A percentile compares a stretch with the other conserved stretches of the same genome.
These are phyloP conservation scores for Tolypocladium tropicale DNA, from an alignment of 2,329 filamentous ascomycete genomes.

Conservation along the genomic window DNA sequence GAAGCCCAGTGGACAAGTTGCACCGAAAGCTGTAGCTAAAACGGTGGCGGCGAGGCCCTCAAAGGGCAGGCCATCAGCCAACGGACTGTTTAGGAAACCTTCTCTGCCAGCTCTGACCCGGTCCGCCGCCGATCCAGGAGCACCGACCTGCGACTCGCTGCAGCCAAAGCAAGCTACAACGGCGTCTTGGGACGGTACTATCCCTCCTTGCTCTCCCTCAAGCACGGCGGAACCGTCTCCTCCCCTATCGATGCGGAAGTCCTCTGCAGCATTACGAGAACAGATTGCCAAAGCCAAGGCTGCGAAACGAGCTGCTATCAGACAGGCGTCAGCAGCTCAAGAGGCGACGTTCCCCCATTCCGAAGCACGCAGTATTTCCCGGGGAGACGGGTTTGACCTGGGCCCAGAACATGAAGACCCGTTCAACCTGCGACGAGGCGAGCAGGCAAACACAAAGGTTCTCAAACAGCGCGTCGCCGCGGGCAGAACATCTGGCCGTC, in stretches of 20 bases:
- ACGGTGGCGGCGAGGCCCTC: slow-evolving; percentile 33
- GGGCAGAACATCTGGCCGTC: slow-evolving; percentile 65
- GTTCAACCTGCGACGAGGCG: slow-evolving; percentile 56
- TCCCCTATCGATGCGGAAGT: slow-evolving; percentile 39
- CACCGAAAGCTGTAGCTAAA: slow-evolving; percentile 34
- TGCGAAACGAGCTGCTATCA: slow-evolving; percentile 50
- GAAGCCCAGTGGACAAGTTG: slow-evolving; percentile 10
- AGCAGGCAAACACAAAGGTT: slow-evolving; percentile 52
- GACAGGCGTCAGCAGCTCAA: slow-evolving; percentile 16
- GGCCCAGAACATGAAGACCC: slow-evolving; percentile 49
- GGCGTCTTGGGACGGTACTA: slow-evolving; percentile 19
- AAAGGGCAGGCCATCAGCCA: slow-evolving; percentile 42
- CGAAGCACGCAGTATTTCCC: slow-evolving; percentile 30
- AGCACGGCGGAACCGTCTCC: slow-evolving; percentile 9
- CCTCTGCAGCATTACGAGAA: slow-evolving; percentile 72
- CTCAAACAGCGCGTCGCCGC: slow-evolving; percentile 62
- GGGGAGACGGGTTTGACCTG: slow-evolving; percentile 35
- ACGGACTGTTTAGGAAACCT: slow-evolving; percentile 45
- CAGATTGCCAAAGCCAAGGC: slow-evolving; percentile 91
- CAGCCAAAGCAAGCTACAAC: slow-evolving; percentile 2
- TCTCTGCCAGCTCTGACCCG: slow-evolving; percentile 31
- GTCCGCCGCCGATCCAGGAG: slow-evolving; percentile 2
- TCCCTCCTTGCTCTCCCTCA: slow-evolving; percentile 11
- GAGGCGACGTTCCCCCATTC: slow-evolving; percentile 1
- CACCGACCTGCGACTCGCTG: neutral